Evolutionary conservation across 768 basidiomycete species (phyloP).

Genomic region (Collybiopsis luxurians): DNA sequence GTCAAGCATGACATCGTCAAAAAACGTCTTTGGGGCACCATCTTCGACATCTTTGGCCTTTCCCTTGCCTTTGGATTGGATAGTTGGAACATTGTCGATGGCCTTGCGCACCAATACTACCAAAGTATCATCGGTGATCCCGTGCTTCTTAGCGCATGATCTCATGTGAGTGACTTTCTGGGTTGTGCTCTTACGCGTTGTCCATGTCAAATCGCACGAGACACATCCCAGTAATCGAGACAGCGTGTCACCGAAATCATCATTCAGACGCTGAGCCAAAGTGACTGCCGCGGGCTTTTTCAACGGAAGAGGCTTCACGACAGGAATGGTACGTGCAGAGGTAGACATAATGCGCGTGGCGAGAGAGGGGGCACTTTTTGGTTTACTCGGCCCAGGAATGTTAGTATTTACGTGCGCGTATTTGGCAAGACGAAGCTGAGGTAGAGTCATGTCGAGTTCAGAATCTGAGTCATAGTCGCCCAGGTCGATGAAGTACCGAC

Average conservation of each 20-base stretch:
- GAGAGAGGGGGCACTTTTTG: not conserved
- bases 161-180: constrained; percentile 70
- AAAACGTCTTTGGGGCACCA: constrained; percentile 35
- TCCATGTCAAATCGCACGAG: constrained; percentile 67
- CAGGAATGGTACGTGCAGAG: not conserved
- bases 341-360: not conserved
- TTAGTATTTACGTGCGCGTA: not conserved
- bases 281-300: not conserved
- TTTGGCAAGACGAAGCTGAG: not conserved
- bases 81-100: constrained; percentile 23
- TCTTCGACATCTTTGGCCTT: constrained; percentile 14
- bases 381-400: not conserved
- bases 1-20: constrained; percentile 53
- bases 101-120: constrained; percentile 49
- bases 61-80: constrained; percentile 19
- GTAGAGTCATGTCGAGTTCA: constrained; percentile 2
- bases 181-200: constrained; percentile 55
- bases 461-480: not conserved
- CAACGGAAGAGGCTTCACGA: not conserved
- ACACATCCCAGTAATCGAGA: constrained; percentile 54
- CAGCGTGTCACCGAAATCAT: constrained; percentile 46
- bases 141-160: constrained; percentile 63
- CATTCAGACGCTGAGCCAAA: not conserved
- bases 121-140: constrained; percentile 54
- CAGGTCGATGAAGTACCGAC: not conserved